These are phyloP conservation scores for Choricystis sp. DNA, from an alignment of 139 green algal species.

Conservation along the genomic window DNA sequence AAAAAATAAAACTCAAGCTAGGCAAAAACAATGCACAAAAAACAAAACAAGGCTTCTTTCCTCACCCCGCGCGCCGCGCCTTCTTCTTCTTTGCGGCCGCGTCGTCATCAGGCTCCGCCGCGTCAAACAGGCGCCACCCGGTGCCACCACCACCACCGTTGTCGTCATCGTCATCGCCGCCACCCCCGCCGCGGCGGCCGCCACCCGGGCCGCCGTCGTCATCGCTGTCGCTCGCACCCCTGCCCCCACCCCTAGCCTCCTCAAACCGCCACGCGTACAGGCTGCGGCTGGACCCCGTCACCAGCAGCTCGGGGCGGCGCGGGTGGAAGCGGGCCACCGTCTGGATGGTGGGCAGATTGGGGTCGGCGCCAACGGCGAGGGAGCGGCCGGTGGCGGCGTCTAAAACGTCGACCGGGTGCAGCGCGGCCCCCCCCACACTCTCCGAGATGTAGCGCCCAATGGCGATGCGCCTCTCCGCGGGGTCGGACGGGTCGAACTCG, in stretches of 20 bases:
- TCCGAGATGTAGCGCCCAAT: conserved; percentile 80
- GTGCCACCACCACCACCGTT: background rate
- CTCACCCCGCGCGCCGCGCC: no score
- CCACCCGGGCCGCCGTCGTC: background rate
- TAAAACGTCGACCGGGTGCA: conserved; percentile 79
- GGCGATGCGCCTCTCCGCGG: conserved; percentile 41
- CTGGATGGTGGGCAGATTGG: conserved; percentile 66
- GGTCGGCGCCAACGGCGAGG: conserved; percentile 43
- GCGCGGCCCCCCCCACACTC: conserved; percentile 53
- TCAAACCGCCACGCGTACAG: conserved; percentile 26
- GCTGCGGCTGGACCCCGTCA: conserved; percentile 19
- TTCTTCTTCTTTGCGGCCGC: background rate
- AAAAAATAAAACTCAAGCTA: background rate
- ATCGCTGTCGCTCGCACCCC: background rate
- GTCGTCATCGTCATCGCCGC: background rate
- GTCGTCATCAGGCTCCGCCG: background rate
- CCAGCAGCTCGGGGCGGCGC: conserved; percentile 35
- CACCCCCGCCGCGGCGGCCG: background rate
- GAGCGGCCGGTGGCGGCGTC: conserved; percentile 40
- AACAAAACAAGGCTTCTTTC: no score
- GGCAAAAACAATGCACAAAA: no score
- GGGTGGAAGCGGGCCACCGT: conserved; percentile 77
- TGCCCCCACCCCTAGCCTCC: background rate
- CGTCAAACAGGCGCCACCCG: background rate
- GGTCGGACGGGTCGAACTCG: conserved; percentile 74